Conservation (phyloP, 2,329 filamentous ascomycete genomes). For the Epichloe baconii region DNA sequence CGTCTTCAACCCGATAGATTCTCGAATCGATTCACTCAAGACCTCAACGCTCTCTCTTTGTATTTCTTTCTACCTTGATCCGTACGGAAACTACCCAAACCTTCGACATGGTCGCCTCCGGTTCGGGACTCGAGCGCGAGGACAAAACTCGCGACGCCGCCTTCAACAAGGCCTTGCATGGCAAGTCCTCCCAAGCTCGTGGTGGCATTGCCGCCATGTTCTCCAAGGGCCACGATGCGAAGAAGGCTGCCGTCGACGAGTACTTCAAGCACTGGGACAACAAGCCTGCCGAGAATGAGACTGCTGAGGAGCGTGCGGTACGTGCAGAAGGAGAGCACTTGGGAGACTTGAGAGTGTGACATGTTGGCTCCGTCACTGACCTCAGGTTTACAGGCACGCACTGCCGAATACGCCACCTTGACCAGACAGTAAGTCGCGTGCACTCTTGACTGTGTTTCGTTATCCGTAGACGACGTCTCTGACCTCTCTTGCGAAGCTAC, state of each 20-base stretch:
- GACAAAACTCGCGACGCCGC: conserved; percentile 75
- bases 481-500: conserved; percentile 43
- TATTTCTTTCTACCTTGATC: conserved; percentile 5
- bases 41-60: background rate
- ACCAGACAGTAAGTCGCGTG: conserved; percentile 66
- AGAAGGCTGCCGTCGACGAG: conserved; percentile 73
- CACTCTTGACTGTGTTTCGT: background rate
- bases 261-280: conserved; percentile 98
- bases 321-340: conserved; percentile 13
- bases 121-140: conserved; percentile 56
- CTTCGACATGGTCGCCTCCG: conserved; percentile 31
- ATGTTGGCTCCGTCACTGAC: conserved; percentile 7
- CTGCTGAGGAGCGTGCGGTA: conserved; percentile 67
- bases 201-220: conserved; percentile 77
- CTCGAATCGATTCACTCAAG: background rate
- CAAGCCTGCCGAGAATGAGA: conserved; percentile 67
- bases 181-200: conserved; percentile 49
- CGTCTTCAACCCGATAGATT: background rate
- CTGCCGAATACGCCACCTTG: conserved; percentile 81
- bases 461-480: conserved; percentile 8
- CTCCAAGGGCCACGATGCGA: conserved; percentile 61
- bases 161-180: conserved; percentile 85
- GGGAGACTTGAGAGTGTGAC: background rate
- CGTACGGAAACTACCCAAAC: background rate
- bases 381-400: conserved; percentile 45